Evolutionary conservation across 345 rosid species (phyloP), one percentile per base, ranked within the genome.

Genomic region (Aethionema arabicum): DNA sequence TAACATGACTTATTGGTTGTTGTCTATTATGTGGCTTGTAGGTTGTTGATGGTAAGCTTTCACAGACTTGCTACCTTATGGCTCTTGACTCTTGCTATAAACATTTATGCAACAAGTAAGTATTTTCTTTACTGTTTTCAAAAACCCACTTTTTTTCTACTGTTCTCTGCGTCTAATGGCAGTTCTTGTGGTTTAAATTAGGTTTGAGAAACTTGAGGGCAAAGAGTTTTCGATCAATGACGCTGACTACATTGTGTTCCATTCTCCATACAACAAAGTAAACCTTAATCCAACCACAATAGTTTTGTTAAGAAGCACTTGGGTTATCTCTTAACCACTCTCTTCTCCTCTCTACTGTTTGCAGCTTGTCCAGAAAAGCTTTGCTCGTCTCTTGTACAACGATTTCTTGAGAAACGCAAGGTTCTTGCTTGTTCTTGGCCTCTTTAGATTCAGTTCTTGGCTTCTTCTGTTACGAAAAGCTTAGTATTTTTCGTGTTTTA

Each of bases 311-410:
- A 21, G 2, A 21, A 21, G 27, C 52, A 32, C 29, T 32, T 46
- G 29, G 16, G 33, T 30, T 15, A 12, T 46, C 51, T 52, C 62
- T 72, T 32, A 21, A 65, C 66, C 7, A 53, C 52, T 31, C 60
- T 65, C 60, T 65, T 32, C 57, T 40, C 11, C 32, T 63, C 58
- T 61, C 52, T 33, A 66, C 62, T 66, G 2, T 47, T 21, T 74
- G 80, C 90, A 95, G 99, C 99, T 95, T 78, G 99, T 95, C 47
- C 99, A 95, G 77, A 95, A 95, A 79, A 90, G 99, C 73, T 95
- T 95, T 80, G 86, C 96, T 57, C 91, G 99, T 59, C 77, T 95
- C 73, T 37, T 86, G 68, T 95, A 77, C 77, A 79, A 86, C 65
- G 99, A 95, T 82, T 86, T 79, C 72, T 32, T 76, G 67, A 88